Conservation (phyloP, 441 rosid species). For the Pelargonium cotyledonis region DNA sequence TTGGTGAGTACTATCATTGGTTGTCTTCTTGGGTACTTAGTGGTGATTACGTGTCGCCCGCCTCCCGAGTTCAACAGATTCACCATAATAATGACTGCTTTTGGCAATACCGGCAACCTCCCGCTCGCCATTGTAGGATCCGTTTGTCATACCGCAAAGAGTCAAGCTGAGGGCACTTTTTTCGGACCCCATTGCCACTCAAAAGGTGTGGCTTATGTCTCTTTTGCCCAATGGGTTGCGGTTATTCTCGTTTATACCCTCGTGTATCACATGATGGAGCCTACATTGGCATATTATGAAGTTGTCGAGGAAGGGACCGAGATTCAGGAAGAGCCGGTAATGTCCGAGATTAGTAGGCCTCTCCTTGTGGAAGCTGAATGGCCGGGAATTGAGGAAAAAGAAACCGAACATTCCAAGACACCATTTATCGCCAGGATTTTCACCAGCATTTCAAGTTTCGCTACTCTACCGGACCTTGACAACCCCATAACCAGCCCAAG, state of each 20-base stretch:
- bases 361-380: slow-evolving; percentile 87
- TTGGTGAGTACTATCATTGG: slow-evolving; percentile 58
- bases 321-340: slow-evolving; percentile 41
- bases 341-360: slow-evolving; percentile 51
- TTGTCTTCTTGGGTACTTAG: slow-evolving; percentile 55
- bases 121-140: slow-evolving; percentile 75
- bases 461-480: slow-evolving; percentile 51
- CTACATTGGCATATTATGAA: slow-evolving; percentile 74
- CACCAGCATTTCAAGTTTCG: slow-evolving; percentile 36
- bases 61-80: slow-evolving; percentile 70
- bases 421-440: slow-evolving; percentile 75
- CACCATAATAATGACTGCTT: slow-evolving; percentile 78
- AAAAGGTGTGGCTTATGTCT: slow-evolving; percentile 74
- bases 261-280: slow-evolving; percentile 97
- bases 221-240: slow-evolving; percentile 84
- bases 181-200: slow-evolving; percentile 67
- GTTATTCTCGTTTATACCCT: slow-evolving; percentile 85
- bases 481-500: neutral
- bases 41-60: slow-evolving; percentile 65
- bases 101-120: slow-evolving; percentile 86
- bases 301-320: slow-evolving; percentile 57
- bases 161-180: slow-evolving; percentile 22
- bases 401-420: slow-evolving; percentile 69
- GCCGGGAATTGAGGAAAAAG: slow-evolving; percentile 95
- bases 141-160: slow-evolving; percentile 57